Percentiles rank a stretch among this genome's conserved stretches.
Conservation (phyloP, 106 monocot species). For the Acorus calamus region DNA sequence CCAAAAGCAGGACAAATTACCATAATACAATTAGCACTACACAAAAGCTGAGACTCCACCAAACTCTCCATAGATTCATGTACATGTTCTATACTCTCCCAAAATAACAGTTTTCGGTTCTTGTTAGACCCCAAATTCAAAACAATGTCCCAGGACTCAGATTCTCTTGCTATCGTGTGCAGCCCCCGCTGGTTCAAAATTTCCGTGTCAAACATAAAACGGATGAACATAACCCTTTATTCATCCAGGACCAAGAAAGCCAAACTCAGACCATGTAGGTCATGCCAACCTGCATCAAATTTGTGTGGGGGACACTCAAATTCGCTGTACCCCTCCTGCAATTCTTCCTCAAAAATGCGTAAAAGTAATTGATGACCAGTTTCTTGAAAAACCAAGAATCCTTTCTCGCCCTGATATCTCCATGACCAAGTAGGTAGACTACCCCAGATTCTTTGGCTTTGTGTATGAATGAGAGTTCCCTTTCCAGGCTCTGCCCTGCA, state of each 20-base stretch:
- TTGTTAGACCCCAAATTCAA: too few relatives aligned
- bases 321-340: conserved; percentile 77
- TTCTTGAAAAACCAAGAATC: conserved; percentile 98
- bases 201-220: too few relatives aligned
- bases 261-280: conserved; percentile 80
- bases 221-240: too few relatives aligned
- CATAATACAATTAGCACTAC: too few relatives aligned
- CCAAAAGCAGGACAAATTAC: too few relatives aligned
- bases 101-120: too few relatives aligned
- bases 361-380: conserved; percentile 94
- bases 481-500: conserved; percentile 51
- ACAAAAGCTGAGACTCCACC: too few relatives aligned
- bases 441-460: conserved; percentile 78
- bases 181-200: too few relatives aligned
- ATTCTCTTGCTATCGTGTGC: too few relatives aligned
- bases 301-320: conserved; percentile 75
- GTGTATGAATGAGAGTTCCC: conserved; percentile 72
- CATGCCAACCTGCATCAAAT: conserved; percentile 92
- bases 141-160: too few relatives aligned
- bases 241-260: background rate
- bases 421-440: conserved; percentile 83
- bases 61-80: too few relatives aligned
- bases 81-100: too few relatives aligned
- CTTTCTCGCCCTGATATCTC: conserved; percentile 91
- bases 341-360: conserved; percentile 88